phyloP scores from a whole-genome alignment of 1,284 basidiomycete species.

The Sporisorium reilianum region DNA sequence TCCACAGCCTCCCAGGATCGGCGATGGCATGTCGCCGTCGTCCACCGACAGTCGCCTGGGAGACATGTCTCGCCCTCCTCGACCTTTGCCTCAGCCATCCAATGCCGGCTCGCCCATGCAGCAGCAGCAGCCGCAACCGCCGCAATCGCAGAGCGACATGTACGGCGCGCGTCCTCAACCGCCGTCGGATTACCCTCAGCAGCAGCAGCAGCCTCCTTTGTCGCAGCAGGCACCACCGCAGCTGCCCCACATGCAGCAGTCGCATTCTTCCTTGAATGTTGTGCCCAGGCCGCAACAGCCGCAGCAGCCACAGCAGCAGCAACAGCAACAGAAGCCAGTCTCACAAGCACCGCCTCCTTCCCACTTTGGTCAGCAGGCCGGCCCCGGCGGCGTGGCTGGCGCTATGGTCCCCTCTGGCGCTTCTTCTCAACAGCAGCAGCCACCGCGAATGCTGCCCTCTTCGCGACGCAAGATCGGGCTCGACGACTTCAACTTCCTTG shows the following conservation, averaged over 20 bases:
- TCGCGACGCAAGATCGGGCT: constrained; percentile 88
- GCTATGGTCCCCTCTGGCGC: constrained; percentile 16
- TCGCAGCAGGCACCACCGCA: constrained; percentile 15
- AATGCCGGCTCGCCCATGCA: constrained; percentile 29
- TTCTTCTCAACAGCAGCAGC: constrained; percentile 24
- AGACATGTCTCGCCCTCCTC: constrained; percentile 49
- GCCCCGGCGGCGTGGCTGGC: constrained; percentile 8
- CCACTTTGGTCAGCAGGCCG: constrained; percentile 15
- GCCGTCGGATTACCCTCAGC: constrained; percentile 18
- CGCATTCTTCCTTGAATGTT: constrained; percentile 17
- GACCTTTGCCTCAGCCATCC: constrained; percentile 47
- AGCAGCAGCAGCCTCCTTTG: constrained; percentile 15
- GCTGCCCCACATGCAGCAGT: constrained; percentile 23
- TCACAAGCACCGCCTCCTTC: constrained; percentile 12
- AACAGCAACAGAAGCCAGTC: constrained; percentile 18
- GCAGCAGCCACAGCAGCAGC: constrained; percentile 12
- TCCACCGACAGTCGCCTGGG: constrained; percentile 22
- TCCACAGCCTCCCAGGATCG: constrained; percentile 30
- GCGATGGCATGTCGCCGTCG: constrained; percentile 22
- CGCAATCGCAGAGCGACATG: constrained; percentile 13
- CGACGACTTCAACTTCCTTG: constrained; percentile 99
- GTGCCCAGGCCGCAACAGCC: constrained; percentile 13
- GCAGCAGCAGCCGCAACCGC: constrained; percentile 36
- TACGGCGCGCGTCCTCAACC: constrained; percentile 42
- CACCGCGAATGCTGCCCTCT: constrained; percentile 53